These are phyloP conservation scores for Acacia crassicarpa DNA, from an alignment of 306 rosid genomes.

Conservation along the genomic window DNA sequence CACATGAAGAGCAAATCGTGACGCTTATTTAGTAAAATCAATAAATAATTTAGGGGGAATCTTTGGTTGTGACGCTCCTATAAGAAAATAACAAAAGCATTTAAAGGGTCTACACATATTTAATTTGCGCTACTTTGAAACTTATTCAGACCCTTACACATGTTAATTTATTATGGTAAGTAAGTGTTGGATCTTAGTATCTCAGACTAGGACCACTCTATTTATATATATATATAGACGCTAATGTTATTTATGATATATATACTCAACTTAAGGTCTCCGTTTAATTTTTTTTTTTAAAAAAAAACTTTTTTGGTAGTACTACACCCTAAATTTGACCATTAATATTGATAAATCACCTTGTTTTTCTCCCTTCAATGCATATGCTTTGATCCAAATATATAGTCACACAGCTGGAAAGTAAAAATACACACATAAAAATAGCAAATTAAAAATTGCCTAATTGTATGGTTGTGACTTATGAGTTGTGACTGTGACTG, in stretches of 20 bases:
- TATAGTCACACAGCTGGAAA: no score
- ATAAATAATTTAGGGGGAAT: not conserved
- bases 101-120: not conserved
- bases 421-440: no score
- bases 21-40: not conserved
- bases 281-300: not conserved
- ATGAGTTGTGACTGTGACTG: not conserved
- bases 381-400: not conserved
- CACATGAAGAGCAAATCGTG: not conserved
- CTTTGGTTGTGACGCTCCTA: not conserved
- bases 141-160: slow-evolving; percentile 24
- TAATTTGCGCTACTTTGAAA: slow-evolving; percentile 9
- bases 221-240: not conserved
- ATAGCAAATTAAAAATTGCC: no score
- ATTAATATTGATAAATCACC: no score
- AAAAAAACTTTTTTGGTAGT: not conserved
- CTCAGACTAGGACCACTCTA: not conserved
- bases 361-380: not conserved
- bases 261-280: not conserved
- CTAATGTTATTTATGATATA: not conserved
- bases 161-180: slow-evolving; percentile 25
- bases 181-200: slow-evolving; percentile 21
- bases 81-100: not conserved
- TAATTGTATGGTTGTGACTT: not conserved
- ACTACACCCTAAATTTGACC: not conserved